Evolutionary conservation across 1,284 basidiomycete genomes (phyloP).

Genomic region (Naganishia albida): DNA sequence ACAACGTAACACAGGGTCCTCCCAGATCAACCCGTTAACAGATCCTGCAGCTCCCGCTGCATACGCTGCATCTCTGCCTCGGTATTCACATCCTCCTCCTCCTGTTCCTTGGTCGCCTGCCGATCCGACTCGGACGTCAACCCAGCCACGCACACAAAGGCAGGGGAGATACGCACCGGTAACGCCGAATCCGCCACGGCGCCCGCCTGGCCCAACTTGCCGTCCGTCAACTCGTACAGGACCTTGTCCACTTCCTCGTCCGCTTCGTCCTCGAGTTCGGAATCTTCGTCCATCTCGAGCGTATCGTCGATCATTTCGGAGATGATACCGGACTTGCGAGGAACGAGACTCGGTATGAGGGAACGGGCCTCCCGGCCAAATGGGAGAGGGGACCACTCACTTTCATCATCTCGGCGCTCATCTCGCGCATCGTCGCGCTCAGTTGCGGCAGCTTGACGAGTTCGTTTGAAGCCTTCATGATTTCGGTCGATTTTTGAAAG

Average conservation of each 20-base stretch:
- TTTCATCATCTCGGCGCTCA: slow-evolving; percentile 52
- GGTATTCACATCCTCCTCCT: slow-evolving; percentile 67
- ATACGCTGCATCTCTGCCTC: slow-evolving; percentile 84
- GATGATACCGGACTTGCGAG: slow-evolving; percentile 86
- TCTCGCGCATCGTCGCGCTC: slow-evolving; percentile 85
- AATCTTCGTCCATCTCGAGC: slow-evolving; percentile 75
- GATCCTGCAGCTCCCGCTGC: slow-evolving; percentile 77
- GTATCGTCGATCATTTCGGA: slow-evolving; percentile 91
- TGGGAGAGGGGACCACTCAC: slow-evolving; percentile 34
- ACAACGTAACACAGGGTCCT: background rate
- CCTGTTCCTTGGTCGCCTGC: slow-evolving; percentile 61
- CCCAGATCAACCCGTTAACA: slow-evolving; percentile 65
- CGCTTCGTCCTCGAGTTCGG: slow-evolving; percentile 93
- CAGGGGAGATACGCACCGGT: slow-evolving; percentile 64
- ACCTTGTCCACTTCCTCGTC: slow-evolving; percentile 97
- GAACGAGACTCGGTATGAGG: background rate
- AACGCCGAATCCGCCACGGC: slow-evolving; percentile 66
- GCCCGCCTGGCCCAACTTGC: slow-evolving; percentile 84
- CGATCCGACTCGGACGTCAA: slow-evolving; percentile 21
- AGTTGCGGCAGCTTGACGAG: slow-evolving; percentile 91
- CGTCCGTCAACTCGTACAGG: slow-evolving; percentile 90
- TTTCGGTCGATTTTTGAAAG: slow-evolving; percentile 95
- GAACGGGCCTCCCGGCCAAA: no score
- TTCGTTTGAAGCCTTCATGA: slow-evolving; percentile 95
- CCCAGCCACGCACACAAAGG: background rate